Base-by-base conservation (phyloP, 2,329 filamentous ascomycete genomes). In the Diaporthe velutina region DNA sequence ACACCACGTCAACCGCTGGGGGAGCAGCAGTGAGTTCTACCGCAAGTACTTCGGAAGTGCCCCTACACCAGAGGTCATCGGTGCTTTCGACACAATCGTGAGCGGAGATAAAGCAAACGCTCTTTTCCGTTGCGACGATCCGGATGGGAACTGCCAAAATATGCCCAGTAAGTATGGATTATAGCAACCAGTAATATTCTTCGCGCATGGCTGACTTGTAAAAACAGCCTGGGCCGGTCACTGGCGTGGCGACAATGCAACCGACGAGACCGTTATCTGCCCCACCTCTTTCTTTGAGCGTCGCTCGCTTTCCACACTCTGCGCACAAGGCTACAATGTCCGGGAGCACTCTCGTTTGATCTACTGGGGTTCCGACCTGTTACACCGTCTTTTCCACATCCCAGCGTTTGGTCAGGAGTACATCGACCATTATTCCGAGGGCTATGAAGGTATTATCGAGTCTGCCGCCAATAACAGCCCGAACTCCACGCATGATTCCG, bases 201-300 rank as follows among this genome's bases (percentile, higher is more conserved):
- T 25, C 30, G 2, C 33, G 19, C 6, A 67, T 1, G 8, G 5
- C 48, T 68, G 33, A 68, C 45, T 28, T 6, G 0, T n/a, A 40
- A 17, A 22, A 40, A 22, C 54, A 93, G 91, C 85, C 70, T 94
- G 89, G 88, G 92, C 86, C 60, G 92, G 92, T 45, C 92, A 94
- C 84, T 93, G 89, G 89, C 90, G 93, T 72, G 92, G 92, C 57
- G 79, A 82, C 35, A 94, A 94, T 76, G 92, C 88, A 3, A 91
- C 91, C 3, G 83, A 86, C 0, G 92, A 94, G 82, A 94, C 92
- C 2, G 92, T 94, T 77, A 93, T 94, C 82, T 94, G 92, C 82
- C 86, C 88, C 7, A 84, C 89, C 2, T 93, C 91, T 2, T 94
- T 90, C 82, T 79, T 83, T 50, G 86, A 86, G 61, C 90, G 92